Evolutionary conservation across 1,139 yeast genomes (phyloP).

Genomic region (Spathaspora sp.): DNA sequence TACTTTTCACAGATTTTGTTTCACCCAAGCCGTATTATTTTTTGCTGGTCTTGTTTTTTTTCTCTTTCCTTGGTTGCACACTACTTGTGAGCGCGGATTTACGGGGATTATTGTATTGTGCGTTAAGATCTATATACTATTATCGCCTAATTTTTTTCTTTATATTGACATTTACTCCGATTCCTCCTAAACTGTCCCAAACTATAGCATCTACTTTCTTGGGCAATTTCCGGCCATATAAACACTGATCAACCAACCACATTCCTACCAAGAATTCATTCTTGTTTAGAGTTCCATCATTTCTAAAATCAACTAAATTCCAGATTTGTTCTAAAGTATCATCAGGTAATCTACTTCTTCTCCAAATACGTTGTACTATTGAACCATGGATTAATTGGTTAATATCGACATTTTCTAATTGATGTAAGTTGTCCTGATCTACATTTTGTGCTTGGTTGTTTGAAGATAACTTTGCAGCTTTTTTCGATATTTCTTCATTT

Average conservation of each 20-base stretch:
- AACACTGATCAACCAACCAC: slow-evolving; percentile 94
- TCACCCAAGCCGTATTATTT: not conserved
- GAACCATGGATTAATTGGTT: slow-evolving; percentile 56
- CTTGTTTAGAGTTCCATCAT: slow-evolving; percentile 76
- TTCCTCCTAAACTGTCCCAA: slow-evolving; percentile 65
- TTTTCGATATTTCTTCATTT: slow-evolving; percentile 25
- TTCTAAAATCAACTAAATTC: slow-evolving; percentile 73
- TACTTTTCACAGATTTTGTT: not conserved
- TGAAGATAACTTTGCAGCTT: slow-evolving; percentile 35
- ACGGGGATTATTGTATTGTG: not conserved
- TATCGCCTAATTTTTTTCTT: slow-evolving; percentile 29
- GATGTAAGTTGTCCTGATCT: slow-evolving; percentile 32
- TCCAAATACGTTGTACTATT: slow-evolving; percentile 80
- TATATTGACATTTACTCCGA: slow-evolving; percentile 41
- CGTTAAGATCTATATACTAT: not conserved
- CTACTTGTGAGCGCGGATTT: not conserved
- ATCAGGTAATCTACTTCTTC: slow-evolving; percentile 66
- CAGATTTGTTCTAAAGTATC: slow-evolving; percentile 69
- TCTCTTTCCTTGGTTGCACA: not conserved
- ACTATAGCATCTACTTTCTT: slow-evolving; percentile 53
- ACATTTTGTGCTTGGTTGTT: slow-evolving; percentile 17
- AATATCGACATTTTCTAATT: slow-evolving; percentile 29
- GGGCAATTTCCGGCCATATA: slow-evolving; percentile 92
- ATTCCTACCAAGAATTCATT: slow-evolving; percentile 87
- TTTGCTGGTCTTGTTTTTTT: not conserved